These are phyloP conservation scores for Coniochaeta prunicola DNA, from an alignment of 2,329 filamentous ascomycete species.

Conservation along the genomic window DNA sequence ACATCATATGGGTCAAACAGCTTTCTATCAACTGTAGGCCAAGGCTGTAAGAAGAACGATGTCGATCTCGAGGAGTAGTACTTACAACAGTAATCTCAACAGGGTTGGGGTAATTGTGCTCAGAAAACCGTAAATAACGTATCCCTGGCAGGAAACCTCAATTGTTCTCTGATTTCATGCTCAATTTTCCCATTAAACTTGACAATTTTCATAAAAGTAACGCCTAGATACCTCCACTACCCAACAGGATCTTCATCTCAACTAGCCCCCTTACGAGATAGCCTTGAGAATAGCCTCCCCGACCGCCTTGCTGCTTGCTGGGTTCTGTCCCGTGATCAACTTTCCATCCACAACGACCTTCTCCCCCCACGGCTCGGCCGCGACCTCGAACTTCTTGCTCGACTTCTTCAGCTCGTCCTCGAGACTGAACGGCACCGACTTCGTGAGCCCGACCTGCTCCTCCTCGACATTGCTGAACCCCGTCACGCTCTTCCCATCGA, in stretches of 20 bases:
- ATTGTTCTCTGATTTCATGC: too few species aligned
- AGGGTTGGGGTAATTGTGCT: too few species aligned
- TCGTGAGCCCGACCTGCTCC: slow-evolving; percentile 29
- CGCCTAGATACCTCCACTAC: not conserved
- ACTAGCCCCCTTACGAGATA: slow-evolving; percentile 15
- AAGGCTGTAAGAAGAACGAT: too few species aligned
- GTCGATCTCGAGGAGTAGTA: too few species aligned
- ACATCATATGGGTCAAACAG: not conserved
- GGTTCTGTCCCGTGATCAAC: slow-evolving; percentile 53
- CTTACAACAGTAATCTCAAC: too few species aligned
- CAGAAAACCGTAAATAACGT: too few species aligned
- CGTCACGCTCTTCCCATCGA: slow-evolving; percentile 50
- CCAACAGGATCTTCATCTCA: not conserved
- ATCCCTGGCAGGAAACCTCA: too few species aligned
- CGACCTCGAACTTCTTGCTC: slow-evolving; percentile 48
- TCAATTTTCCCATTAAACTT: too few species aligned
- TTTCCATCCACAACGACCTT: slow-evolving; percentile 43
- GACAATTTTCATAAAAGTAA: not conserved
- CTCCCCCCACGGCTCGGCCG: slow-evolving; percentile 39
- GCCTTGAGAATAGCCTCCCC: slow-evolving; percentile 44
- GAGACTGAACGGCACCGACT: slow-evolving; percentile 51
- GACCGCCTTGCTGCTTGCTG: slow-evolving; percentile 41
- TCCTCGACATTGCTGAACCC: slow-evolving; percentile 54
- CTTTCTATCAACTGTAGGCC: not conserved
- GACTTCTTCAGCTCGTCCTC: slow-evolving; percentile 42